Evolutionary conservation across 1,284 basidiomycete genomes (phyloP), one percentile per base, ranked within the genome.

Genomic region (Porogramme epimiltina): DNA sequence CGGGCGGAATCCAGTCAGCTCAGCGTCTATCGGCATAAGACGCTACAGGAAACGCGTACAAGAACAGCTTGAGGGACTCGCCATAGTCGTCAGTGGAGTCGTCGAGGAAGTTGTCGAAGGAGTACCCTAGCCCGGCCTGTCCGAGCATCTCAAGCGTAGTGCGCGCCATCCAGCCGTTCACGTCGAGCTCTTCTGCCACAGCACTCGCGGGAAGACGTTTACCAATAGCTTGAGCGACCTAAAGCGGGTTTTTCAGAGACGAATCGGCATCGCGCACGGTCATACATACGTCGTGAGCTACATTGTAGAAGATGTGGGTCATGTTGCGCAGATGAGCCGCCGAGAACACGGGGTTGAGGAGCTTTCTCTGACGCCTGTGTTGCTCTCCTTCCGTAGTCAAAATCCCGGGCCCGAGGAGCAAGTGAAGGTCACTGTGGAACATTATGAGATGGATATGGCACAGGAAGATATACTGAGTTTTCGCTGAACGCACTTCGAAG

Each of bases 121-220:
- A 67, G 54, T 72, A 68, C 2, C 70, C 71, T 3, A 73, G 62
- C 0, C 66, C 69, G 5, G 64, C 68, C 50, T 71, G 70, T 1
- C 69, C 70, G 47, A 74, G 62, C 15, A 69, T 61, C 56, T 73
- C 72, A 3, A 74, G 62, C 10, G 72, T 66, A 3, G 66, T 60
- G 19, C 68, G 63, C 4, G 59, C 64, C 62, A 67, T 67, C 66
- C 71, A 72, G 15, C 60, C 48, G 11, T 67, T 54, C 11, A 74
- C 43, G 42, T 72, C 66, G 23, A 73, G 48, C 22, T 62, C 62
- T 25, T 54, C 45, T 3, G 54, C 38, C 13, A 1, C 26, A 51
- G 56, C 22, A 36, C 24, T 6, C 5, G 34, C n/a, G 1, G 23
- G 20, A 16, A 57, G 46, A 22, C 49, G 58, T 23, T n/a, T 41